Evolutionary conservation across 192 early-diverging fungal genomes (phyloP).

Genomic region (Coemansia sp.): DNA sequence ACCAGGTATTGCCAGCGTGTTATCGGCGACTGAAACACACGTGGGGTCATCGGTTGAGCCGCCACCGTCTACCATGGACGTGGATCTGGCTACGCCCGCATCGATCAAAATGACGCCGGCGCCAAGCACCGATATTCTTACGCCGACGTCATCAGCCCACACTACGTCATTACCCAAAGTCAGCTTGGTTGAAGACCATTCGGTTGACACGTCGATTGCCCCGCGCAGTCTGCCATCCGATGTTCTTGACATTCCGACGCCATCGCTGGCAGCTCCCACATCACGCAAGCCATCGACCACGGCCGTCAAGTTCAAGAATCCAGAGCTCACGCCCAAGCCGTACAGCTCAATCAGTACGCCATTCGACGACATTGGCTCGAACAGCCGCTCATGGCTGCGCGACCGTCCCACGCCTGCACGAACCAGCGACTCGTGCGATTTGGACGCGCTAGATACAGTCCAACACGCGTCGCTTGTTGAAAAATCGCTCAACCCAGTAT

Average conservation of each 20-base stretch:
- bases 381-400: slow-evolving; percentile 31
- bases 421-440: slow-evolving; percentile 4
- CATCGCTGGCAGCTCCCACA: not conserved
- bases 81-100: slow-evolving; percentile 40
- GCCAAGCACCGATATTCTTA: slow-evolving; percentile 37
- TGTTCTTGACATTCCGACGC: not conserved
- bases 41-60: slow-evolving; percentile 15
- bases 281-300: slow-evolving; percentile 2
- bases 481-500: slow-evolving; percentile 43
- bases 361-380: slow-evolving; percentile 36
- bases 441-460: slow-evolving; percentile 2
- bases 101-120: slow-evolving; percentile 44
- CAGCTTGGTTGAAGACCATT: not conserved
- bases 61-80: slow-evolving; percentile 1
- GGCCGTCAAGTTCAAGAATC: not conserved
- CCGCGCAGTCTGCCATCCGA: not conserved
- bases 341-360: slow-evolving; percentile 38
- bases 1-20: slow-evolving; percentile 25
- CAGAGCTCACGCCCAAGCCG: slow-evolving; percentile 15
- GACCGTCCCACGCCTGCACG: slow-evolving; percentile 17
- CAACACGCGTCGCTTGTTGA: slow-evolving; percentile 26
- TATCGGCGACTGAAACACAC: slow-evolving; percentile 27
- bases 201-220: not conserved
- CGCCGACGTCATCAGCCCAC: slow-evolving; percentile 24
- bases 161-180: not conserved